Percentiles rank a stretch among this genome's conserved stretches.
These are phyloP conservation scores for Boletellus emodensis DNA, from an alignment of 768 basidiomycete genomes.

Conservation along the genomic window DNA sequence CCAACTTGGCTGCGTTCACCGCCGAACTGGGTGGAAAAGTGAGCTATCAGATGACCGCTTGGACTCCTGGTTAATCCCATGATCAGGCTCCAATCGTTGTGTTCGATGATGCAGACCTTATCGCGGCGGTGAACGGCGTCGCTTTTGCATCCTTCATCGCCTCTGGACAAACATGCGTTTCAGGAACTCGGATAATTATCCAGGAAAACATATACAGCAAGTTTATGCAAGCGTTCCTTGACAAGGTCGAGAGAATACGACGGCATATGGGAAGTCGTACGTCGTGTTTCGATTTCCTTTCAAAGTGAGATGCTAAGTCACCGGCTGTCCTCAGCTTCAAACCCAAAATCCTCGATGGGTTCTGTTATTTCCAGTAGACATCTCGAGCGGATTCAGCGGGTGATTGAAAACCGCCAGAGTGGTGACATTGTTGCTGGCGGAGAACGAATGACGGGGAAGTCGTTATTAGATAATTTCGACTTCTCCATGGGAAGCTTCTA, in stretches of 20 bases:
- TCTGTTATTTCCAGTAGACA: slow-evolving; percentile 68
- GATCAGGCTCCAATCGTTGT: slow-evolving; percentile 72
- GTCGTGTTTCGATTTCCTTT: slow-evolving; percentile 23
- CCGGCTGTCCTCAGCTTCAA: slow-evolving; percentile 46
- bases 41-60: background rate
- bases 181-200: slow-evolving; percentile 78
- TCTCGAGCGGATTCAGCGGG: slow-evolving; percentile 58
- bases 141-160: slow-evolving; percentile 84
- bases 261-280: slow-evolving; percentile 75
- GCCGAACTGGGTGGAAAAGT: slow-evolving; percentile 89
- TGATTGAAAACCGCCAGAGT: slow-evolving; percentile 45
- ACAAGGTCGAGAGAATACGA: slow-evolving; percentile 60
- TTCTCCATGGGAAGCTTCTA: slow-evolving; percentile 72
- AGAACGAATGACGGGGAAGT: slow-evolving; percentile 54
- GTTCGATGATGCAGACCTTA: slow-evolving; percentile 73
- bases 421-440: slow-evolving; percentile 63
- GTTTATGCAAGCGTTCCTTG: slow-evolving; percentile 59
- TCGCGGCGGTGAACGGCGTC: slow-evolving; percentile 74
- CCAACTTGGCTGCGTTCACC: slow-evolving; percentile 70
- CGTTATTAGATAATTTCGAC: slow-evolving; percentile 66
- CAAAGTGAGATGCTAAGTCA: background rate
- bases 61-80: slow-evolving; percentile 1
- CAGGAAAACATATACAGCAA: slow-evolving; percentile 65
- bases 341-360: slow-evolving; percentile 73
- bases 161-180: slow-evolving; percentile 89